phyloP scores from a whole-genome alignment of 2,329 filamentous ascomycete genomes.

The Orbilia ellipsospora region DNA sequence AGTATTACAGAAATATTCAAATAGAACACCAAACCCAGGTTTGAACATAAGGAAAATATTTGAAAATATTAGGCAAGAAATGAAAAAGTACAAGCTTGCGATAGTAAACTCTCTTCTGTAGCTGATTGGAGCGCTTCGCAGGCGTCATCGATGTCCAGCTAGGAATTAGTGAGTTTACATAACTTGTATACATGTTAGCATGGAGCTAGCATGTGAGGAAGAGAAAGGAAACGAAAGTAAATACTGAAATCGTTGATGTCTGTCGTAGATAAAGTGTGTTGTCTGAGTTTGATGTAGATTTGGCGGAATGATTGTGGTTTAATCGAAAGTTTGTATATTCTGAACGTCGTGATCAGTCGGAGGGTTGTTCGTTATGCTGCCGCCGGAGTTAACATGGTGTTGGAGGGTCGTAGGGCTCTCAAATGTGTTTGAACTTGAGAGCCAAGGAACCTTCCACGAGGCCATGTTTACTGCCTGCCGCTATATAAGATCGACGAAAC shows the following conservation, averaged over 20 bases:
- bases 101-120: conserved; percentile 38
- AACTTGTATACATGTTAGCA: conserved; percentile 47
- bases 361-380: neutral
- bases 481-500: neutral
- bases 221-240: conserved; percentile 33
- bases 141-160: conserved; percentile 11
- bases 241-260: conserved; percentile 39
- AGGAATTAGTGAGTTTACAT: conserved; percentile 47
- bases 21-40: conserved; percentile 44
- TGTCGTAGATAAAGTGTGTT: conserved; percentile 14
- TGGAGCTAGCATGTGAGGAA: conserved; percentile 49
- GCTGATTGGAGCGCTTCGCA: conserved; percentile 13
- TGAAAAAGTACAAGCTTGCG: conserved; percentile 25
- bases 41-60: conserved; percentile 23
- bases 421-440: conserved; percentile 56
- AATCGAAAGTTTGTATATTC: conserved; percentile 4
- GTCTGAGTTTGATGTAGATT: neutral
- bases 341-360: conserved; percentile 7
- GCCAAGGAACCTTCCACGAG: conserved; percentile 28
- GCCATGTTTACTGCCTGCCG: conserved; percentile 50
- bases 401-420: conserved; percentile 42
- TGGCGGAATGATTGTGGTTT: neutral
- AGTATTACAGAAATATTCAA: conserved; percentile 43
- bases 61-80: conserved; percentile 36
- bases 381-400: conserved; percentile 45